phyloP scores from a whole-genome alignment of 2,329 filamentous ascomycete species.

The Herpotrichia juniperi region DNA sequence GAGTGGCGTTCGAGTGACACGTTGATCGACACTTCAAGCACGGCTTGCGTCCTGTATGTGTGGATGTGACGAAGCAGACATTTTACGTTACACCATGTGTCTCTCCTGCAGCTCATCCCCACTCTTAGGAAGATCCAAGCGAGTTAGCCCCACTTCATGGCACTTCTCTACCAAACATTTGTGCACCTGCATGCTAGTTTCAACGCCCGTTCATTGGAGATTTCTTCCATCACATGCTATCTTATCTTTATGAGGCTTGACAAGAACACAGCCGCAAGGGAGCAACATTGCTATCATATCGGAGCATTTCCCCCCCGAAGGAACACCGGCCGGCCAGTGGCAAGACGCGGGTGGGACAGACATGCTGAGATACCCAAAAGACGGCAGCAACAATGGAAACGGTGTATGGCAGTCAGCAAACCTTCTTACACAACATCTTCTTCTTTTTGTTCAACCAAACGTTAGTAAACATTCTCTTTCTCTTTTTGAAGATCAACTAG shows the following conservation, averaged over 20 bases:
- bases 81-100: constrained; percentile 5
- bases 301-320: too few species aligned
- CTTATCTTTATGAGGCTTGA: constrained; percentile 15
- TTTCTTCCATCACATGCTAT: constrained; percentile 4
- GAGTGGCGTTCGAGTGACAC: constrained; percentile 36
- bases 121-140: constrained; percentile 25
- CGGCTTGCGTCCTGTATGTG: constrained; percentile 25
- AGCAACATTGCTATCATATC: constrained; percentile 11
- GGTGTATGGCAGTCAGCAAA: constrained; percentile 11
- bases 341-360: constrained; percentile 6
- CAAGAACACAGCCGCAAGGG: constrained; percentile 23
- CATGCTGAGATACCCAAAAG: constrained; percentile 24
- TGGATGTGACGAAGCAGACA: constrained; percentile 14
- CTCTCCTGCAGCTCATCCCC: constrained; percentile 20
- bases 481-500: not conserved
- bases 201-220: constrained; percentile 6
- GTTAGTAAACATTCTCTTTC: not conserved
- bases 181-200: constrained; percentile 12
- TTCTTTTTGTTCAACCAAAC: not conserved
- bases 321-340: too few species aligned
- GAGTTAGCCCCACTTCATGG: constrained; percentile 19
- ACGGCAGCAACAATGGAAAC: constrained; percentile 7
- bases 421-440: constrained; percentile 1
- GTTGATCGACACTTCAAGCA: constrained; percentile 26
- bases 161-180: constrained; percentile 8